These are phyloP conservation scores for Nannochloropsis salina DNA, from an alignment of 108 stramenopile species.

Conservation along the genomic window DNA sequence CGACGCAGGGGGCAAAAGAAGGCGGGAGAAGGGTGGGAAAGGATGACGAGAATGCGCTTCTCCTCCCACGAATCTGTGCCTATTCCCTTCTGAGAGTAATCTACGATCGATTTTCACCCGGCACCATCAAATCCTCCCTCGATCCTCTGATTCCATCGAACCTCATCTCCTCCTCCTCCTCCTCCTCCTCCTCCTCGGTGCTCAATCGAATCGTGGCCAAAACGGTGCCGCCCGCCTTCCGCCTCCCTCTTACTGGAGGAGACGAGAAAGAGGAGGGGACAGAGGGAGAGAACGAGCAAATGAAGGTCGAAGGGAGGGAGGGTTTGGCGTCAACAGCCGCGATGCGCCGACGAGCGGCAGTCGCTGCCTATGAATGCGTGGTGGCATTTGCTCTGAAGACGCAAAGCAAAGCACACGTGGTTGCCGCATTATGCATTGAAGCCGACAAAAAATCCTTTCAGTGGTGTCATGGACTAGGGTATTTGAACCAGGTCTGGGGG, in stretches of 20 bases:
- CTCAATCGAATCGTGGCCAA: background rate
- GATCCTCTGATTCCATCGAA: background rate
- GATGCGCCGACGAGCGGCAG: background rate
- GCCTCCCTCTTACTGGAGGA: background rate
- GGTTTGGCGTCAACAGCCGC: background rate
- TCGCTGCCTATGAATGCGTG: background rate
- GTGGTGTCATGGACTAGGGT: background rate
- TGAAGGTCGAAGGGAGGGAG: background rate
- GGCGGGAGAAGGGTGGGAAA: background rate
- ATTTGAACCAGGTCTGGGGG: background rate
- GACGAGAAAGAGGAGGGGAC: background rate
- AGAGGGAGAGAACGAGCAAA: background rate
- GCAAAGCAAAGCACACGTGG: background rate
- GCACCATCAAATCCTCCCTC: background rate
- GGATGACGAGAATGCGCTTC: background rate
- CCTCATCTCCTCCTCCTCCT: background rate
- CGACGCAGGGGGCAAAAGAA: background rate
- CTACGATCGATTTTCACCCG: background rate
- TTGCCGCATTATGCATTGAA: background rate
- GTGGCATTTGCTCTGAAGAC: background rate
- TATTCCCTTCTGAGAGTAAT: background rate
- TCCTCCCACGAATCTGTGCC: background rate
- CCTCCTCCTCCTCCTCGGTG: background rate
- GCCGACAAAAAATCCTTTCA: background rate
- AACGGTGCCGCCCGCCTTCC: background rate